These are phyloP conservation scores for Exutisphaerella laricina DNA, from an alignment of 2,329 filamentous ascomycete species.

Conservation along the genomic window DNA sequence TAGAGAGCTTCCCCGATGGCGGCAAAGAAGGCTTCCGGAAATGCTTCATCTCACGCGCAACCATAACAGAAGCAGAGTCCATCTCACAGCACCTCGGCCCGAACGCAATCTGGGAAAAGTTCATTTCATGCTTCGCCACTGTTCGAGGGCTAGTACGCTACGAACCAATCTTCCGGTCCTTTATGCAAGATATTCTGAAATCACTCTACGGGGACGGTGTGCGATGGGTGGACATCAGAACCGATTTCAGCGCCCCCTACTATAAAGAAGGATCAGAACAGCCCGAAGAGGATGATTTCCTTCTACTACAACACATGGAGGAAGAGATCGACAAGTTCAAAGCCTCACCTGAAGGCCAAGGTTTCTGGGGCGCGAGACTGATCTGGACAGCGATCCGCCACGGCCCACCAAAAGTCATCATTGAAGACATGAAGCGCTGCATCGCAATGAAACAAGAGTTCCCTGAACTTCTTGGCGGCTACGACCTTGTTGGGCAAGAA, in stretches of 20 bases:
- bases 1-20: slow-evolving; percentile 67
- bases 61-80: slow-evolving; percentile 66
- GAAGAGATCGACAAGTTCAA: slow-evolving; percentile 77
- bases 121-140: slow-evolving; percentile 69
- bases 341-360: slow-evolving; percentile 60
- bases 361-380: slow-evolving; percentile 77
- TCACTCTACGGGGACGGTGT: slow-evolving; percentile 75
- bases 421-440: slow-evolving; percentile 78
- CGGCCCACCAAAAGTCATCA: slow-evolving; percentile 58
- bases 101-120: slow-evolving; percentile 80
- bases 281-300: slow-evolving; percentile 61
- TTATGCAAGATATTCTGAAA: slow-evolving; percentile 64
- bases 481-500: slow-evolving; percentile 86
- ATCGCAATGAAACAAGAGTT: slow-evolving; percentile 74
- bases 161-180: slow-evolving; percentile 79
- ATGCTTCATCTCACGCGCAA: slow-evolving; percentile 70
- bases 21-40: slow-evolving; percentile 65
- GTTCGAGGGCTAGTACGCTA: slow-evolving; percentile 75
- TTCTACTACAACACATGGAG: slow-evolving; percentile 66
- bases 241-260: slow-evolving; percentile 68
- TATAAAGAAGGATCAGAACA: slow-evolving; percentile 58
- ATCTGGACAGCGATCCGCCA: slow-evolving; percentile 76
- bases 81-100: slow-evolving; percentile 76
- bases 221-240: slow-evolving; percentile 74
- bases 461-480: slow-evolving; percentile 76